phyloP scores from a whole-genome alignment of 2,329 filamentous ascomycete species.

The Cytospora mali region DNA sequence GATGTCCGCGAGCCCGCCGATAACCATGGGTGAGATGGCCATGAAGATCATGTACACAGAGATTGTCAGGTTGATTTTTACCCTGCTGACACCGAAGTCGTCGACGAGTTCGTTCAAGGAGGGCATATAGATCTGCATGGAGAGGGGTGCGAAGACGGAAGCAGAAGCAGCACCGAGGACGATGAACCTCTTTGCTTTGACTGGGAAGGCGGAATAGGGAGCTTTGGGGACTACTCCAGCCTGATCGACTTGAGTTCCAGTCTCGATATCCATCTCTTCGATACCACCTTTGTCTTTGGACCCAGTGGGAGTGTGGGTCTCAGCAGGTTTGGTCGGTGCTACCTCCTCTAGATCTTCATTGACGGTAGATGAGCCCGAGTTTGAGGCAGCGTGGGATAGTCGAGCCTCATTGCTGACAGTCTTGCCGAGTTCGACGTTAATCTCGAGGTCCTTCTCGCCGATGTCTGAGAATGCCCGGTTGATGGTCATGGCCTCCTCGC shows the following conservation, averaged over 20 bases:
- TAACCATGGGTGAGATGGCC: constrained; percentile 54
- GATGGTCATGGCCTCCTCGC: not conserved
- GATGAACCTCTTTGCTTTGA: constrained; percentile 44
- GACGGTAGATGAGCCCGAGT: constrained; percentile 17
- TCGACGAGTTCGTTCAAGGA: constrained; percentile 51
- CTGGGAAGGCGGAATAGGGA: constrained; percentile 44
- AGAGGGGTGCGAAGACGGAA: constrained; percentile 50
- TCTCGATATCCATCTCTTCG: constrained; percentile 11
- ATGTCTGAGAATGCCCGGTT: not conserved
- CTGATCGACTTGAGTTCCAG: constrained; percentile 14
- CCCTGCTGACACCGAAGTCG: constrained; percentile 48
- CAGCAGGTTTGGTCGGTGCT: not conserved
- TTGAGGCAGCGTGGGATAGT: constrained; percentile 5
- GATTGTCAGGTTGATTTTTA: constrained; percentile 52
- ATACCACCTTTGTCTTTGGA: not conserved
- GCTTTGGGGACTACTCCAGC: constrained; percentile 6
- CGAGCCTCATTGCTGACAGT: not conserved
- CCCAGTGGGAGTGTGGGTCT: not conserved
- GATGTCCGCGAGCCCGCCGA: constrained; percentile 56
- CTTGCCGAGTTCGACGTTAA: not conserved
- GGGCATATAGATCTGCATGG: constrained; percentile 57
- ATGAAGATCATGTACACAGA: constrained; percentile 63
- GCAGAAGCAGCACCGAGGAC: constrained; percentile 42
- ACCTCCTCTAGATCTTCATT: constrained; percentile 9
- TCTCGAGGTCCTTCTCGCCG: not conserved